phyloP scores from a whole-genome alignment of 306 rosid genomes.

The Trifolium repens region DNA sequence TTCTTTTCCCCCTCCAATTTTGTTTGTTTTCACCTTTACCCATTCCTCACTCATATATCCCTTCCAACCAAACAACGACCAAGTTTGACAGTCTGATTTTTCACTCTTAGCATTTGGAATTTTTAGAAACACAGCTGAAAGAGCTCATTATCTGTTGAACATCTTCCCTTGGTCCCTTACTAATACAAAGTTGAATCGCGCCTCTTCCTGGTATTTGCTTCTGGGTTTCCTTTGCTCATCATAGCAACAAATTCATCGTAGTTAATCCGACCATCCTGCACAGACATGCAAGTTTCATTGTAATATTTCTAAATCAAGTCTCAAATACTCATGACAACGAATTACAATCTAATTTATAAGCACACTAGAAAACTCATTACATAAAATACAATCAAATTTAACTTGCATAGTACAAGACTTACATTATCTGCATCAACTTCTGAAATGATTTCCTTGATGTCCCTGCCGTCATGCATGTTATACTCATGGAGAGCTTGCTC shows the following conservation, averaged over 20 bases:
- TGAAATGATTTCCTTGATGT: conserved; percentile 75
- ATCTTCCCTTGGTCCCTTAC: background rate
- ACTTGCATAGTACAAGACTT: conserved; percentile 36
- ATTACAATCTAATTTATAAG: background rate
- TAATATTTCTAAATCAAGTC: background rate
- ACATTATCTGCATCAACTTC: conserved; percentile 92
- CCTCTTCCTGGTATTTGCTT: conserved; percentile 71
- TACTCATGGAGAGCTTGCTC: conserved; percentile 89
- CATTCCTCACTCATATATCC: conserved; percentile 28
- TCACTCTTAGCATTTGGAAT: conserved; percentile 36
- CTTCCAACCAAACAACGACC: conserved; percentile 38
- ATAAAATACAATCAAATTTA: background rate
- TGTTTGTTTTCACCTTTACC: conserved; percentile 39
- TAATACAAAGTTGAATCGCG: conserved; percentile 51
- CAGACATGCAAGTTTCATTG: background rate
- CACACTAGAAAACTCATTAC: background rate
- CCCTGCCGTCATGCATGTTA: conserved; percentile 90
- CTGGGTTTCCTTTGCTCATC: conserved; percentile 93
- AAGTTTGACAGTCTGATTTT: conserved; percentile 7
- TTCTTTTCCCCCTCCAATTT: conserved; percentile 10
- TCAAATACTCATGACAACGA: background rate
- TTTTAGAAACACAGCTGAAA: conserved; percentile 12
- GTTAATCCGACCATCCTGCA: conserved; percentile 91
- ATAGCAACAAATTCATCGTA: conserved; percentile 93
- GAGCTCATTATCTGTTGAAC: conserved; percentile 11